A percentile compares a stretch with the other conserved stretches of the same genome.
phyloP scores from a whole-genome alignment of 116 monocot species.

The Cymodocea nodosa region DNA sequence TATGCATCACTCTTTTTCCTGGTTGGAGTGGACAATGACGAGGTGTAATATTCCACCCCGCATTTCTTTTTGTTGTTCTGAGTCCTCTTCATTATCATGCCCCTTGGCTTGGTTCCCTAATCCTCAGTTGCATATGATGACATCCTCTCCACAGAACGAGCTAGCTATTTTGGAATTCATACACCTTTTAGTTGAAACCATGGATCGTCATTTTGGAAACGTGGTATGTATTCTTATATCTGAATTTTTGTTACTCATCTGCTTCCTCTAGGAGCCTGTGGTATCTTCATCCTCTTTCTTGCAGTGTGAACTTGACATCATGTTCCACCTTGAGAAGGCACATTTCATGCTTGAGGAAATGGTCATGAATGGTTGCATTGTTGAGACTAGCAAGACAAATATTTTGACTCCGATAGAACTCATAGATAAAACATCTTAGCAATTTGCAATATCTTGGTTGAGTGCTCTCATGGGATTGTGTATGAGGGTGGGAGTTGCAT shows the following conservation, averaged over 20 bases:
- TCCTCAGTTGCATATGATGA: background rate
- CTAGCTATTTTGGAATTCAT: conserved; percentile 94
- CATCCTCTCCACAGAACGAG: conserved; percentile 21
- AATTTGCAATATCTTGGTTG: background rate
- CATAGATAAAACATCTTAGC: conserved; percentile 77
- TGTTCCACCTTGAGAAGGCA: conserved; percentile 99
- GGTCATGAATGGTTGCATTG: conserved; percentile 98
- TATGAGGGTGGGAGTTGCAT: no score
- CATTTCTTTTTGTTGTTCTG: background rate
- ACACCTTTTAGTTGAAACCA: conserved; percentile 89
- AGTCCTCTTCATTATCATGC: background rate
- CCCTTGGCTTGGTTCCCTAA: background rate
- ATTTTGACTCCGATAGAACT: conserved; percentile 86
- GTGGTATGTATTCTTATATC: conserved; percentile 51
- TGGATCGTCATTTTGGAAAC: conserved; percentile 98
- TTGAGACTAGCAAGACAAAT: conserved; percentile 83
- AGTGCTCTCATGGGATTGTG: background rate
- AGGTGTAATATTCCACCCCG: conserved; percentile 22
- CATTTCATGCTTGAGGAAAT: conserved; percentile 99
- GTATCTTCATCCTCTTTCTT: background rate
- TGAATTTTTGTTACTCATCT: background rate
- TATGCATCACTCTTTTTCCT: conserved; percentile 96
- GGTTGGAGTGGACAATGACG: conserved; percentile 92
- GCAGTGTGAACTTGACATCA: conserved; percentile 95
- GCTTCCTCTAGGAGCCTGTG: background rate